phyloP scores from a whole-genome alignment of 2,329 filamentous ascomycete genomes.

The Penicillium sp. region DNA sequence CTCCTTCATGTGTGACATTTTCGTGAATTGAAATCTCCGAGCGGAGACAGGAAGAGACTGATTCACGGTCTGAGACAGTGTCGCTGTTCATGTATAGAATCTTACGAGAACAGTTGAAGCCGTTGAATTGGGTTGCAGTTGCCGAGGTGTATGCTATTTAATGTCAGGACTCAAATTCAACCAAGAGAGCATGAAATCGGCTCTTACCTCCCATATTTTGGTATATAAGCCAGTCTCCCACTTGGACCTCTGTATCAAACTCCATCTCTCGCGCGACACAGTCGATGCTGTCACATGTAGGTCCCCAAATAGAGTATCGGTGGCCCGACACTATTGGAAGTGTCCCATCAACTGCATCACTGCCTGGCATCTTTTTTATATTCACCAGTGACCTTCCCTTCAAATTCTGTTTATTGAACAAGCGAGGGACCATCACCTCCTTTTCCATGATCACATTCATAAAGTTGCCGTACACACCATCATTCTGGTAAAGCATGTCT shows the following conservation, averaged over 20 bases:
- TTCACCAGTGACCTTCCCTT: no score
- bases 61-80: no score
- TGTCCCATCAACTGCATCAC: no score
- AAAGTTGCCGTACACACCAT: slow-evolving; percentile 35
- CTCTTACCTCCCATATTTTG: slow-evolving; percentile 34
- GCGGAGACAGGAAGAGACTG: no score
- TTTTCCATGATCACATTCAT: slow-evolving; percentile 21
- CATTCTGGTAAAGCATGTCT: slow-evolving; percentile 35
- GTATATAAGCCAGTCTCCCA: slow-evolving; percentile 34
- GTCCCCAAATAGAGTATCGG: slow-evolving; percentile 33
- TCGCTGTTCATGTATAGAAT: slow-evolving; percentile 34
- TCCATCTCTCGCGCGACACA: slow-evolving; percentile 21
- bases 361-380: no score
- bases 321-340: slow-evolving; percentile 1
- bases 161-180: neutral
- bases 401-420: no score
- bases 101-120: slow-evolving; percentile 20
- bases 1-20: no score
- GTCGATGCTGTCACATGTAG: slow-evolving; percentile 34
- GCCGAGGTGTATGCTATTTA: slow-evolving; percentile 24
- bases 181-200: neutral
- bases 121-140: slow-evolving; percentile 30
- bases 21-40: no score
- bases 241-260: slow-evolving; percentile 20
- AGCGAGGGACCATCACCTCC: slow-evolving; percentile 5